Evolutionary conservation across 371 early-diverging fungal species (phyloP), one percentile per base, ranked within the genome.

Genomic region (Dinochytrium kinnereticum): DNA sequence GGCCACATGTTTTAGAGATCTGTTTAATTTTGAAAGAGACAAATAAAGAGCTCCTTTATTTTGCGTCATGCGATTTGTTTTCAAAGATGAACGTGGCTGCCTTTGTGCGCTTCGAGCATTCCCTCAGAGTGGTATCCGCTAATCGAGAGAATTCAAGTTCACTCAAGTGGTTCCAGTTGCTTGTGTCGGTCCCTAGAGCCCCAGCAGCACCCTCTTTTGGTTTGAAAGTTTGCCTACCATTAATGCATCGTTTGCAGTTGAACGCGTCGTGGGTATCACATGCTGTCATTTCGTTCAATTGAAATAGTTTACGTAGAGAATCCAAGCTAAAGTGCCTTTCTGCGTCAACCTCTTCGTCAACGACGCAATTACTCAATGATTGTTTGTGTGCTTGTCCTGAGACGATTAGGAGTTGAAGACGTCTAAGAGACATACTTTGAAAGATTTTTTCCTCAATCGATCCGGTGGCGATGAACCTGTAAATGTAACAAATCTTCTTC

Each of bases 361-460:
- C 96, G 3, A 98, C 97, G 78, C 97, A 96, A 2, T 91, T 92
- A 7, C 92, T 91, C 21, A 98, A 86, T 15, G 94, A 93, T 69
- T 85, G 87, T 68, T 85, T 85, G 76, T 87, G 87, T 15, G 87
- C 87, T 76, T 87, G 87, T 17, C 83, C 85, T 85, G 71, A 2
- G 40, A 70, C 1, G 1, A 39, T 24, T 30, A 49, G 1, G n/a
- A 37, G 36, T 36, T 15, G 10, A 28, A 19, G 65, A 37, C 1
- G 38, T 24, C 5, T 2, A 55, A 7, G 92, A 0, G 91, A 92
- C 85, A 93, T 94, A 72, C 98, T 86, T 80, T 98, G 97, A 82
- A 97, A 98, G 51, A 98, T 96, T 82, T 98, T 98, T 78, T 98
- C 98, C 76, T 98, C 98, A 31, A 98, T 96, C 0, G 98, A 94